A percentile compares a stretch with the other conserved stretches of the same genome.
Evolutionary conservation across 176 grass and related monocot genomes (phyloP).

Genomic region (Poa pratensis): DNA sequence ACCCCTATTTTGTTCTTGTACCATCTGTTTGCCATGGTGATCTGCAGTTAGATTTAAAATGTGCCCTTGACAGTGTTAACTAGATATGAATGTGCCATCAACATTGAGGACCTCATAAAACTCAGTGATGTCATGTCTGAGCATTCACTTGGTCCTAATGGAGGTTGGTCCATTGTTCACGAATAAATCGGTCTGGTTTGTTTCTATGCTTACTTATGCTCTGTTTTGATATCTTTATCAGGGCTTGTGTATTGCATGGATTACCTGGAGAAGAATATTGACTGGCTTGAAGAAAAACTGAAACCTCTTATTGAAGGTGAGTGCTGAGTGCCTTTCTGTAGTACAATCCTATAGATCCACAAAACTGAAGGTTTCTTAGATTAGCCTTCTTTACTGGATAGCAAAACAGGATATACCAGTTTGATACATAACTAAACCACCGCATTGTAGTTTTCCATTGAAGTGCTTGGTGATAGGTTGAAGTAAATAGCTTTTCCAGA

Average conservation of each 20-base stretch:
- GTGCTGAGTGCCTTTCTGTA: background rate
- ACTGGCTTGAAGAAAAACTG: constrained; percentile 85
- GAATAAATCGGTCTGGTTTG: background rate
- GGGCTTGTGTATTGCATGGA: constrained; percentile 99
- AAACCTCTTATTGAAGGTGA: constrained; percentile 90
- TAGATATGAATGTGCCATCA: constrained; percentile 91
- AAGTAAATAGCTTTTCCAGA: background rate
- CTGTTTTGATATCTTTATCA: constrained; percentile 40
- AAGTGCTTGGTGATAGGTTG: background rate
- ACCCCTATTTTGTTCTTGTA: background rate
- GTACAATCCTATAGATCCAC: background rate
- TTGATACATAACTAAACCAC: background rate
- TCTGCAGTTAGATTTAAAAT: background rate
- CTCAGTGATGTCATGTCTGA: constrained; percentile 89
- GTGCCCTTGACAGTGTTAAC: constrained; percentile 50
- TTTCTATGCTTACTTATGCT: constrained; percentile 27
- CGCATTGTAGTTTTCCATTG: background rate
- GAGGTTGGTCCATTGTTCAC: constrained; percentile 54
- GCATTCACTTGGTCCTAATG: constrained; percentile 95
- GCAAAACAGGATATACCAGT: background rate
- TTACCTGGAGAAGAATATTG: constrained; percentile 96
- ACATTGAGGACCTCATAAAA: constrained; percentile 93
- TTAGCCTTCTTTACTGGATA: background rate
- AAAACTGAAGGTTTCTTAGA: constrained; percentile 3
- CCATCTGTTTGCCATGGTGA: background rate